Base-by-base conservation (phyloP, 768 basidiomycete genomes). In the Leucosporidium creatinivorum region DNA sequence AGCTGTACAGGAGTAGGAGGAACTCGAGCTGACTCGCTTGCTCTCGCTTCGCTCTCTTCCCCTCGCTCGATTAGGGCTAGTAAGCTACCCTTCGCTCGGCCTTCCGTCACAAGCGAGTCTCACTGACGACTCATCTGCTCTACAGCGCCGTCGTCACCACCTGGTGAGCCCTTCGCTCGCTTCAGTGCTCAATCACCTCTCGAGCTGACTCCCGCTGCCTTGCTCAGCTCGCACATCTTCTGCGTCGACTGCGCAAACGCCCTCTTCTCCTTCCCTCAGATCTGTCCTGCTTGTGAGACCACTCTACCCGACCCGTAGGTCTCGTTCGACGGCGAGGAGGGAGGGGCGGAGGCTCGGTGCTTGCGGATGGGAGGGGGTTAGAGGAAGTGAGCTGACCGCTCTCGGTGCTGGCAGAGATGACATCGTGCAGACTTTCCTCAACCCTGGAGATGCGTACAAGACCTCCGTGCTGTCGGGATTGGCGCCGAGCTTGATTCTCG, bases 181-280 rank as follows among this genome's bases (percentile, higher is more conserved):
- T 36, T 21, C 33, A n/a, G n/a, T 25, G 17, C 23, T 52, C 51
- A 5, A 6, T 19, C 50, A 7, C 25, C 26, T 9, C 23, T 26
- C 18, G 21, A 8, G 48, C n/a, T 25, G 10, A 18, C 36, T 49
- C 0, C 2, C 6, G 10, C 15, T n/a, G 21, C 28, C 56, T 31
- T 21, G 33, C n/a, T 8, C 62, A 68, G 67, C 61, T 72, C 70
- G 10, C 70, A 74, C 69, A 69, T 73, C 63, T 74, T 71, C 66
- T 74, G 72, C 61, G 65, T 73, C 63, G 69, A 73, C 17, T 77
- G 76, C 55, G 76, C 76, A 6, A 72, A 75, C 44, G 66, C 54
- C n/a, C 65, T 75, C 51, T 73, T 77, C 39, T 67, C 62, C 10
- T 57, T 60, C 26, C 61, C 70, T 10, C 65, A 69, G 25, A 28